Conservation (phyloP, 2,329 filamentous ascomycete species). For the Zasmidium citrigriseum region DNA sequence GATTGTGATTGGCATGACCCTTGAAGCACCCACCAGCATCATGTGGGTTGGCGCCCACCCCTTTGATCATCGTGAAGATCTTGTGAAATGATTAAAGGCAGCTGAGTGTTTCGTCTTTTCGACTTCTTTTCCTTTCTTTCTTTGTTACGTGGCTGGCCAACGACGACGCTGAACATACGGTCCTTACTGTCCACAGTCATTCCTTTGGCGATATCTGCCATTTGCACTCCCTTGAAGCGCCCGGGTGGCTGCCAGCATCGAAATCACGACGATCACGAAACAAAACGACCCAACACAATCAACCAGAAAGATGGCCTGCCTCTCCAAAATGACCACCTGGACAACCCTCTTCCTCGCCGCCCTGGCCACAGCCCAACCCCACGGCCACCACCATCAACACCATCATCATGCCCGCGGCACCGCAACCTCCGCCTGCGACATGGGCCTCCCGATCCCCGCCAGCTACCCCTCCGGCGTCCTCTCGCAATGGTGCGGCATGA, state of each 20-base stretch:
- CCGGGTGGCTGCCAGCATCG: background rate
- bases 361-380: background rate
- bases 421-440: background rate
- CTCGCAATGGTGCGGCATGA: conserved; percentile 18
- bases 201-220: background rate
- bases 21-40: background rate
- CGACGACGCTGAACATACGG: background rate
- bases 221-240: background rate
- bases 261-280: background rate
- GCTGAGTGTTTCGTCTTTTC: background rate
- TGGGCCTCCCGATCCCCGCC: conserved; percentile 1
- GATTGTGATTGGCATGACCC: background rate
- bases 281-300: background rate
- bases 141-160: background rate
- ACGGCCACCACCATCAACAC: background rate
- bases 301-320: background rate
- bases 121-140: background rate
- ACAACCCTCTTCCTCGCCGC: background rate
- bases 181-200: background rate
- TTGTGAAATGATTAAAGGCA: background rate
- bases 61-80: background rate
- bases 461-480: conserved; percentile 7
- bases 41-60: background rate
- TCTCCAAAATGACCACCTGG: background rate
- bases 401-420: too few relatives aligned